Evolutionary conservation across 108 stramenopile species (phyloP).

Genomic region (Hondaea fermentalgiana): DNA sequence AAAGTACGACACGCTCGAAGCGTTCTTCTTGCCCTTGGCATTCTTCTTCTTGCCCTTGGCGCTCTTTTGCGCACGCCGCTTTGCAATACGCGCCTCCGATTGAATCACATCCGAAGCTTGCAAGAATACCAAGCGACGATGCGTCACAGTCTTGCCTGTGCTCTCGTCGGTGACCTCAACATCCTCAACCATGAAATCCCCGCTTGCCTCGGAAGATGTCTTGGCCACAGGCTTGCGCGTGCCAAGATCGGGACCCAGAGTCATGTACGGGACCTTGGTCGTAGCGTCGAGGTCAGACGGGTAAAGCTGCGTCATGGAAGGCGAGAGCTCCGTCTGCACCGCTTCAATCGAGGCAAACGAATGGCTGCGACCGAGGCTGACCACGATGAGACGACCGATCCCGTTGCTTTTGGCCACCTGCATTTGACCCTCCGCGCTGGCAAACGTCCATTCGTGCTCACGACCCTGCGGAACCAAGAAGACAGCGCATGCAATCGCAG

Average conservation of each 20-base stretch:
- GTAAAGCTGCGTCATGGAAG: background rate
- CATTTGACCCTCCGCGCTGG: background rate
- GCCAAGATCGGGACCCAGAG: background rate
- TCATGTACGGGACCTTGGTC: background rate
- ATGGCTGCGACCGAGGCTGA: background rate
- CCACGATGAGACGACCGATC: background rate
- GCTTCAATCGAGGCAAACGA: background rate
- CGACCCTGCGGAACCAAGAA: constrained; percentile 17
- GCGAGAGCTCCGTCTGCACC: background rate
- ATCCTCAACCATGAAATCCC: background rate
- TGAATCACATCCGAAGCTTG: background rate
- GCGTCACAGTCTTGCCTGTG: background rate
- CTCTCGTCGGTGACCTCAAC: background rate
- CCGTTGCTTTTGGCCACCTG: background rate
- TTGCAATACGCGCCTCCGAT: background rate
- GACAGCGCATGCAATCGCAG: background rate
- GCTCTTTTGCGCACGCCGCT: background rate
- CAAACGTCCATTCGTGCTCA: background rate
- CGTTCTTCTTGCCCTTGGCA: background rate
- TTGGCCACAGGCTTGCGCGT: background rate
- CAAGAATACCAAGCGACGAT: background rate
- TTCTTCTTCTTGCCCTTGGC: background rate
- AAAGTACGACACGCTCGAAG: background rate
- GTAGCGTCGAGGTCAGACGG: background rate
- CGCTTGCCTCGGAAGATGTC: background rate